Evolutionary conservation across 1,284 basidiomycete species (phyloP), one percentile per base, ranked within the genome.

Genomic region (Tetrapyrgos nigripes): DNA sequence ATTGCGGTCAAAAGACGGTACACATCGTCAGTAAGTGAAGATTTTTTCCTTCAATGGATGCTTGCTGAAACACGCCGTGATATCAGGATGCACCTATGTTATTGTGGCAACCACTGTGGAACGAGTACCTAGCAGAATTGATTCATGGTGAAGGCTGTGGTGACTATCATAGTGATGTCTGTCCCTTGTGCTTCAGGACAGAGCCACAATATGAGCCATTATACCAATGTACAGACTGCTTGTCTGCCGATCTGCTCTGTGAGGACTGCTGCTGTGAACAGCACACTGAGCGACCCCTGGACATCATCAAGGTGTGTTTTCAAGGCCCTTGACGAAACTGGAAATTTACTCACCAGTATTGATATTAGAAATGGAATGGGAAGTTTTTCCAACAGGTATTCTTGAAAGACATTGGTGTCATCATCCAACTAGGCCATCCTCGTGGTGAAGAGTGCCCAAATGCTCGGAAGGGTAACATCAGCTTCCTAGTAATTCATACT

Each of bases 251-350:
- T 4, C 19, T 60, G 27, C 24, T 54, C 11, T 69, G 68, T 33
- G 19, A 54, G 24, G 35, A 19, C 0, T 69, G 68, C 46, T 61
- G 60, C 21, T 3, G 65, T 2, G 19, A 26, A 4, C 24, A 19
- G 0, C 68, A 70, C 46, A n/a, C 5, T 3, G 23, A 31, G 1
- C 21, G 28, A 2, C 68, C 68, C 1, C 50, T 68, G 8, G 63
- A 68, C 50, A 19, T 33, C 9, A 50, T 68, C 3, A 51, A 67
- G 56, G 66, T 65, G 27, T 27, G 66, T 55, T 13, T 23, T 0
- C 14, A 65, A 24, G 29, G 17, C 10, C 27, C n/a, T 17, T 13
- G 4, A 1, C 19, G 37, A 17, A 43, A 11, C 10, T 17, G 21
- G 26, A 14, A 11, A n/a, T n/a, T n/a, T n/a, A n/a, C n/a, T 31